These are phyloP conservation scores for Pistacia vera DNA, from an alignment of 345 rosid species.

Conservation along the genomic window DNA sequence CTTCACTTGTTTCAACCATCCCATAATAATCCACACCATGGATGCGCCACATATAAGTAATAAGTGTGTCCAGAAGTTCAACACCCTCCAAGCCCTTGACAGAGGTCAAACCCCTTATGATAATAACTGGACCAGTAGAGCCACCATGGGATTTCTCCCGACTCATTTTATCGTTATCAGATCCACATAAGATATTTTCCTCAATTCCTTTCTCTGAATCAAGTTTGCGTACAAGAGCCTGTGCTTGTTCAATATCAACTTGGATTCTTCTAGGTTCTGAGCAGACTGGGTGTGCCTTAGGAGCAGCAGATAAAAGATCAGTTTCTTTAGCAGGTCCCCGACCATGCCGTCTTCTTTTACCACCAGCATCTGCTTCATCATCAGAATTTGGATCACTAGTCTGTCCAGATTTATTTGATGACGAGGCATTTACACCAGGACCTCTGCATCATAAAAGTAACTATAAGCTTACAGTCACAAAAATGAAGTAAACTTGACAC, in stretches of 20 bases:
- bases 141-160: constrained; percentile 82
- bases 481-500: neutral
- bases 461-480: neutral
- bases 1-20: constrained; percentile 79
- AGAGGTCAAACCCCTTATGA: constrained; percentile 86
- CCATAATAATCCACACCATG: constrained; percentile 97
- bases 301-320: constrained; percentile 76
- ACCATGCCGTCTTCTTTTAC: constrained; percentile 71
- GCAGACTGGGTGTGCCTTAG: constrained; percentile 79
- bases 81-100: constrained; percentile 98
- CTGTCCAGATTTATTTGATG: constrained; percentile 64
- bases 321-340: constrained; percentile 58
- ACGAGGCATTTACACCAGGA: constrained; percentile 57
- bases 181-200: constrained; percentile 75
- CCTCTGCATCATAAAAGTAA: constrained; percentile 57
- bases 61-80: constrained; percentile 87
- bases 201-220: constrained; percentile 85
- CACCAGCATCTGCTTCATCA: constrained; percentile 68
- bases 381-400: constrained; percentile 74
- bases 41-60: constrained; percentile 95
- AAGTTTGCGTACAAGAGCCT: constrained; percentile 77
- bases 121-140: constrained; percentile 85
- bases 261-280: constrained; percentile 84
- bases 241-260: constrained; percentile 81
- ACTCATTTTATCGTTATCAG: constrained; percentile 59